Conservation (phyloP, 2,329 filamentous ascomycete species). For the Teratosphaeria pseudoeucalypti region DNA sequence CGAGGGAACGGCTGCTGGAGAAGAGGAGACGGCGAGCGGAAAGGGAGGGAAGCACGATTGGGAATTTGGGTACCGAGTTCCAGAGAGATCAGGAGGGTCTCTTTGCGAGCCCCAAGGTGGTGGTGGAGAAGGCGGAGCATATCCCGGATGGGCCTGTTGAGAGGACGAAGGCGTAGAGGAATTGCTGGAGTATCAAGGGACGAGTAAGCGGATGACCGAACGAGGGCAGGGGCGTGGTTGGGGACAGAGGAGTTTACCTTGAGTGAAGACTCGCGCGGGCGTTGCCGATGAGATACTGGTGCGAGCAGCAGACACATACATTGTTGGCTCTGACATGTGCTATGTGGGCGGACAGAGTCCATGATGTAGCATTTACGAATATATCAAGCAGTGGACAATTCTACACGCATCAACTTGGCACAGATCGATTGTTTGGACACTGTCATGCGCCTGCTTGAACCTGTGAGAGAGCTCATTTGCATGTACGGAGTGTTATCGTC, state of each 20-base stretch:
- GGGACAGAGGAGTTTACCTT: not conserved
- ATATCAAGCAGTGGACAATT: not conserved
- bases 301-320: not conserved
- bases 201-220: not conserved
- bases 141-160: slow-evolving; percentile 6
- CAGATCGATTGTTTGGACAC: too few relatives aligned
- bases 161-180: slow-evolving; percentile 7
- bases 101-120: slow-evolving; percentile 14
- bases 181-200: not conserved
- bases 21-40: slow-evolving; percentile 74
- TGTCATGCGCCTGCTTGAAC: slow-evolving; percentile 1
- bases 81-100: slow-evolving; percentile 25
- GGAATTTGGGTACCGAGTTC: slow-evolving; percentile 17
- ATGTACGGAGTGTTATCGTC: too few relatives aligned
- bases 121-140: slow-evolving; percentile 3
- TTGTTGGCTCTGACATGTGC: not conserved
- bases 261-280: not conserved
- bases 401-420: too few relatives aligned
- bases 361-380: not conserved
- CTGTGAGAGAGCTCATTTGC: not conserved
- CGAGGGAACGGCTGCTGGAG: slow-evolving; percentile 72
- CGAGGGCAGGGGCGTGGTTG: too few relatives aligned
- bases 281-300: not conserved
- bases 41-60: slow-evolving; percentile 42
- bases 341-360: not conserved